Percentiles rank a stretch among this genome's conserved stretches.
Evolutionary conservation across 345 rosid species (phyloP).

Genomic region (Pseudoturritis turrita): DNA sequence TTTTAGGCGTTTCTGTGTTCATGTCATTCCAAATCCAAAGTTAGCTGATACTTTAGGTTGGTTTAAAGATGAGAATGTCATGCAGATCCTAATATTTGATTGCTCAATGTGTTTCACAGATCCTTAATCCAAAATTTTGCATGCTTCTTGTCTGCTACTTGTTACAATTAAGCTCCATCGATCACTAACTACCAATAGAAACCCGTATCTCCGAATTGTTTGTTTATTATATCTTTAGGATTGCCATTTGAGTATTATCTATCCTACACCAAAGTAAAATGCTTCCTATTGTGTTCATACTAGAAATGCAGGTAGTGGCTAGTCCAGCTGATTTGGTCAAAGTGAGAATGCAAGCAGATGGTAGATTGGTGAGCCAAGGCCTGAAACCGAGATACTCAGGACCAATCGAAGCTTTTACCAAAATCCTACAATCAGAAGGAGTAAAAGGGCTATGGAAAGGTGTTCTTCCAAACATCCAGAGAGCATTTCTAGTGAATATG

Average conservation of each 20-base stretch:
- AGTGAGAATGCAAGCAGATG: conserved; percentile 93
- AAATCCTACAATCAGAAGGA: conserved; percentile 56
- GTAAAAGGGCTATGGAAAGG: conserved; percentile 76
- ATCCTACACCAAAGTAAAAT: background rate
- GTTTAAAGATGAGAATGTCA: background rate
- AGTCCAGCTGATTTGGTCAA: conserved; percentile 91
- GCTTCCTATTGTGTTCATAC: conserved; percentile 13
- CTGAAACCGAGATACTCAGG: conserved; percentile 63
- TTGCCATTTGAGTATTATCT: background rate
- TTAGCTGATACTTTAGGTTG: background rate
- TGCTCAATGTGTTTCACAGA: background rate
- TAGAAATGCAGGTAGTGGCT: conserved; percentile 75
- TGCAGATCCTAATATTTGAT: background rate
- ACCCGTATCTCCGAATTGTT: background rate
- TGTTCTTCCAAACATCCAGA: conserved; percentile 73
- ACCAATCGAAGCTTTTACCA: conserved; percentile 53
- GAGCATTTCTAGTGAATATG: conserved; percentile 91
- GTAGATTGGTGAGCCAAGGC: conserved; percentile 51
- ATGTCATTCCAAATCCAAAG: background rate
- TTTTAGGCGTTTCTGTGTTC: background rate
- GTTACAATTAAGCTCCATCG: background rate
- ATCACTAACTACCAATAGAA: background rate
- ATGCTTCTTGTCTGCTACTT: background rate
- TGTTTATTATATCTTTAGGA: too few species aligned
- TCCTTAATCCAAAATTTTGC: background rate